These are phyloP conservation scores for Mallotus repandus DNA, from an alignment of 441 rosid genomes.

Conservation along the genomic window DNA sequence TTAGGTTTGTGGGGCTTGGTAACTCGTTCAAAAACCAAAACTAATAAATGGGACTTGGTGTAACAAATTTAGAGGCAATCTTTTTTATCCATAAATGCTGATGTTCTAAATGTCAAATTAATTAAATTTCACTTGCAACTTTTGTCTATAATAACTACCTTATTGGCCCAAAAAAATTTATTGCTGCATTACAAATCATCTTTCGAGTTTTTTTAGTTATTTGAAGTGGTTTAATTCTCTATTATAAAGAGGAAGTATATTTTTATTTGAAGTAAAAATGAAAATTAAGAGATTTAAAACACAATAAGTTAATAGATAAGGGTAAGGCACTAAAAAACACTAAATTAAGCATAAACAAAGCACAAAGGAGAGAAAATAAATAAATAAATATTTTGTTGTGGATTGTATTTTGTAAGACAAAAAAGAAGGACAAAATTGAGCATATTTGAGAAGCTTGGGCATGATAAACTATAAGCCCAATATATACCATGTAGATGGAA, in stretches of 20 bases:
- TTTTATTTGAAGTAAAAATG: background rate
- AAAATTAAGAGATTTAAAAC: background rate
- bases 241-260: background rate
- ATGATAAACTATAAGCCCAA: background rate
- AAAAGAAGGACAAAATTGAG: conserved; percentile 2
- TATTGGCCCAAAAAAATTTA: background rate
- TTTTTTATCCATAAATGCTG: background rate
- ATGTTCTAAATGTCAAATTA: background rate
- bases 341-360: background rate
- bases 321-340: background rate
- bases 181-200: background rate
- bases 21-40: background rate
- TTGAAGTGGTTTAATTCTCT: no score
- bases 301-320: background rate
- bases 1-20: background rate
- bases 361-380: background rate
- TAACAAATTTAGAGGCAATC: background rate
- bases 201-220: no score
- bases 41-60: background rate
- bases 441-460: background rate
- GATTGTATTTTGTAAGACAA: background rate
- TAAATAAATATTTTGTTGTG: no score
- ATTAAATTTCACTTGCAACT: background rate
- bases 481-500: background rate
- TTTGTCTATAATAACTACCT: no score